Evolutionary conservation across 73 alveolate genomes (phyloP), one percentile per base, ranked within the genome.

Genomic region (Paramecium primaurelia): DNA sequence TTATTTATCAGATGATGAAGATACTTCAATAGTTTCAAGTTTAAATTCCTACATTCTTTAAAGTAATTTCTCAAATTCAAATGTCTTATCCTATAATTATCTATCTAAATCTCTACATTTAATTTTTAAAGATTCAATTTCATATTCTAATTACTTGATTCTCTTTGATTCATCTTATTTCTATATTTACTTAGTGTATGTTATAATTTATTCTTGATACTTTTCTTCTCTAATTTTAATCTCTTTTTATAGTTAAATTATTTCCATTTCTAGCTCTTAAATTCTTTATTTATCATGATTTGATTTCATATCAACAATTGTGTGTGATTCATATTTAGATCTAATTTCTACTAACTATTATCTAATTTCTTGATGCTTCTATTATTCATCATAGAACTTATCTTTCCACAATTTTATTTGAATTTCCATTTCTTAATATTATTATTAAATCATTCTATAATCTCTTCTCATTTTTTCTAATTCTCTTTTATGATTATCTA

Each of bases 361-460:
- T 47, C 51, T 22, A 3, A 47, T 18, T 20, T 80, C 91, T 80
- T 80, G 49, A 80, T 80, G 75, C 18, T 47, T 40, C 6, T 80
- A 26, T 20, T 40, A 47, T 80, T 80, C 91, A 8, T 80, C 91
- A 47, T 80, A 80, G 30, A 44, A 80, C 30, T 80, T 80, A 10
- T 45, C 91, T 26, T 80, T 80, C 91, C 91, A 80, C 16, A 44
- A 47, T 80, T 49, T 80, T 25, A 80, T 58, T 47, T 80, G 26
- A 26, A 40, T 51, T 80, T 80, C 71, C 58, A 80, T 14, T 20
- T 80, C 75, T 14, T 40, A 8, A 44, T 14, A 44, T 25, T 40
- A 10, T 80, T 45, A 26, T 2, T 80, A 47, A 12, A 44, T 45
- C 4, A 18, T 32, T 44, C 73, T 80, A 22, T 42, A 47, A 20